Evolutionary conservation across 768 basidiomycete genomes (phyloP).

Genomic region (Candolleomyces efflorescens): DNA sequence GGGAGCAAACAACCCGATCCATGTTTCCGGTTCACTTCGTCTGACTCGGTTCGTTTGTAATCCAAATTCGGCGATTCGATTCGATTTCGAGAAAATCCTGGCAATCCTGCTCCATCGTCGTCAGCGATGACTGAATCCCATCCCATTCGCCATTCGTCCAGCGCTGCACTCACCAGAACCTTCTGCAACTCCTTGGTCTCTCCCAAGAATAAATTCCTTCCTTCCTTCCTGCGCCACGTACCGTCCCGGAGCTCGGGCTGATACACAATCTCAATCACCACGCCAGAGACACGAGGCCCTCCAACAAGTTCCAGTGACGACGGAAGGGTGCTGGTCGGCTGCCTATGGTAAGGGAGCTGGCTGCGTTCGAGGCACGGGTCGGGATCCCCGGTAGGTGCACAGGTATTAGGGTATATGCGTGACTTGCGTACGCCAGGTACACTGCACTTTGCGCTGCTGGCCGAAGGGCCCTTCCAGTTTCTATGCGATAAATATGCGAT

Average conservation of each 20-base stretch:
- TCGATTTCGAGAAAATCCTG: neutral
- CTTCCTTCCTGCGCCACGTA: neutral
- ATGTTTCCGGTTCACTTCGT: neutral
- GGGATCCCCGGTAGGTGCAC: neutral
- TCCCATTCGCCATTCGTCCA: neutral
- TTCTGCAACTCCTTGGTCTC: neutral
- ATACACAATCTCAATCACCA: neutral
- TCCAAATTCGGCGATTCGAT: neutral
- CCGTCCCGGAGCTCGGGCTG: neutral
- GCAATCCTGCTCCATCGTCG: neutral
- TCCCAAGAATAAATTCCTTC: neutral
- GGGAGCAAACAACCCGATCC: neutral
- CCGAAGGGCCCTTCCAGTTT: neutral
- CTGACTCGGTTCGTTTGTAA: neutral
- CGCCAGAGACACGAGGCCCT: neutral
- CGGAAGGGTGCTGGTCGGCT: neutral
- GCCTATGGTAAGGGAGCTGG: neutral
- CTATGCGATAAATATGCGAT: neutral
- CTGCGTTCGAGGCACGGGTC: neutral
- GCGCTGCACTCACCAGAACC: neutral
- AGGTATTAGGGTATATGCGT: neutral
- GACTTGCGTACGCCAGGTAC: neutral
- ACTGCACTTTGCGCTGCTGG: neutral
- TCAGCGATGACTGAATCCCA: neutral
- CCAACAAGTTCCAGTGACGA: neutral